Evolutionary conservation across 2,329 filamentous ascomycete species (phyloP).

Genomic region (Calonectria crousiana): DNA sequence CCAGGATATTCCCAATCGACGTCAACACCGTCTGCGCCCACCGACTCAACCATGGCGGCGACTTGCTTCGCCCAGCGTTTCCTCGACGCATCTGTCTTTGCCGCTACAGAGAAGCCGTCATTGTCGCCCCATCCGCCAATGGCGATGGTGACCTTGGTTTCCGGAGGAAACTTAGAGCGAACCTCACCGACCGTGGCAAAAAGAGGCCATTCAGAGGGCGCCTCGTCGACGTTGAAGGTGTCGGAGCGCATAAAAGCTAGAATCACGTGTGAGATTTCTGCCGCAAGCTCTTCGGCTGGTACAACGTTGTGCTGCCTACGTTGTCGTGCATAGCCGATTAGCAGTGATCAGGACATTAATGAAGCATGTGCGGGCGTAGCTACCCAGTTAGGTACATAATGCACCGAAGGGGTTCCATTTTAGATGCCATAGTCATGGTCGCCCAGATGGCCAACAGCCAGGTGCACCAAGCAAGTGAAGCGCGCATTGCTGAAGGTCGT

Average conservation of each 20-base stretch:
- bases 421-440: not conserved
- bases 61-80: conserved; percentile 74
- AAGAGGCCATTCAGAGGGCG: conserved; percentile 59
- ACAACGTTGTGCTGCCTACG: conserved; percentile 61
- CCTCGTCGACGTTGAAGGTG: conserved; percentile 60
- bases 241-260: conserved; percentile 69
- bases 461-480: not conserved
- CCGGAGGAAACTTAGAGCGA: conserved; percentile 60
- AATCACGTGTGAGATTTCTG: conserved; percentile 67
- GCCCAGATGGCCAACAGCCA: not conserved
- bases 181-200: conserved; percentile 64
- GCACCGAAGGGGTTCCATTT: conserved; percentile 14
- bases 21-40: conserved; percentile 74
- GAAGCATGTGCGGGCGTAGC: not conserved
- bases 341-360: not conserved
- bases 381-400: conserved; percentile 24
- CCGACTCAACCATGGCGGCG: conserved; percentile 69
- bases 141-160: conserved; percentile 75
- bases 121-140: conserved; percentile 83
- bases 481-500: not conserved
- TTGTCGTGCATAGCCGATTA: not conserved
- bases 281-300: conserved; percentile 52
- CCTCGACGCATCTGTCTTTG: conserved; percentile 63
- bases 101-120: conserved; percentile 70
- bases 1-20: conserved; percentile 76